Evolutionary conservation across 805 yeast genomes (phyloP).

Genomic region (Candida tibetensis): DNA sequence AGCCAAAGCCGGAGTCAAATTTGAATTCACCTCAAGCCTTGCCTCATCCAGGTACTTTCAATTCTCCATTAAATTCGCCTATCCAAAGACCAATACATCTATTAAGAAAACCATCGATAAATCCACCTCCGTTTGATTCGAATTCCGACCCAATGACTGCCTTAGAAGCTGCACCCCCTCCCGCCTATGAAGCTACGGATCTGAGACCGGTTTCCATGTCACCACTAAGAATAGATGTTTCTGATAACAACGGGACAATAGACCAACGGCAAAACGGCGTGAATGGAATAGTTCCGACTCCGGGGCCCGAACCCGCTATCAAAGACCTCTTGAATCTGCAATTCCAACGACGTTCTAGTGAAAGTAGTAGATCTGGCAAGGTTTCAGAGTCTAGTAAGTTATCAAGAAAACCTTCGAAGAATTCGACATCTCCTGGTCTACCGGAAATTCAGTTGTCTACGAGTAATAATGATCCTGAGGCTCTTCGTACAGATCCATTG

Average conservation of each 20-base stretch:
- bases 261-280: too few species aligned
- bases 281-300: conserved; percentile 7
- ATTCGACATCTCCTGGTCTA: neutral
- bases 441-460: neutral
- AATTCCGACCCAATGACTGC: conserved; percentile 16
- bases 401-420: neutral
- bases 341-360: conserved; percentile 3
- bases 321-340: conserved; percentile 16
- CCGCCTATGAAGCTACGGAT: conserved; percentile 28
- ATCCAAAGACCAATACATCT: conserved; percentile 50
- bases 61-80: conserved; percentile 44
- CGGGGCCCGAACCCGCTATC: conserved; percentile 12
- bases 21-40: conserved; percentile 63
- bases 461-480: neutral
- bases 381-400: neutral
- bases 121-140: conserved; percentile 62
- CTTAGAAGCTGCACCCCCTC: conserved; percentile 21
- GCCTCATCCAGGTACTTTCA: conserved; percentile 42
- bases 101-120: conserved; percentile 51
- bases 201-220: conserved; percentile 15
- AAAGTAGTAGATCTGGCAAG: neutral
- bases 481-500: neutral
- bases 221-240: conserved; percentile 22
- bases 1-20: conserved; percentile 45
- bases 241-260: conserved; percentile 2